Base-by-base conservation (phyloP, 2,329 filamentous ascomycete genomes). In the Fusarium penzigii region DNA sequence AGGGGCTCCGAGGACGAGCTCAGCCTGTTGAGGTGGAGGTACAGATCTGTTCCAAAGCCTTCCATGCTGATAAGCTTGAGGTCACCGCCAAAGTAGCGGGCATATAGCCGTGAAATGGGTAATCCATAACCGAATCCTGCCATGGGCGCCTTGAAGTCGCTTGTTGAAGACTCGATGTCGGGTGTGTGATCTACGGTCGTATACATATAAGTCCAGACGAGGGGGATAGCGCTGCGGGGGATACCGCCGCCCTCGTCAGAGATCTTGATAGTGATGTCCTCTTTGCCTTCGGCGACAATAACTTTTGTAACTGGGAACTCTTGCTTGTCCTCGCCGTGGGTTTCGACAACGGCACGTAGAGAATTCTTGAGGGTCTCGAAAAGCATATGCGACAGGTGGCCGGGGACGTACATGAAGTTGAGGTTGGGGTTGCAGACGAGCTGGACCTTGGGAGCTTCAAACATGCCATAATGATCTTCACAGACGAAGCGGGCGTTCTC, bases 181-280 rank as follows among this genome's bases (percentile, higher is more conserved):
- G 94, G 94, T 17, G 94, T 97, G 64, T 92, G 86, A 72, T 97
- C 94, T 59, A 99, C 94, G 2, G 94, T 99, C 36, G 94, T 99
- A 72, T 99, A 99, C 94, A 97, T 99, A 72, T 99, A 99, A 12
- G 94, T 99, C 94, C 94, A 99, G n/a, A 97, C 94, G 13, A 99
- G 81, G 6, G 94, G 94, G 58, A 99, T 97, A 47, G 91, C 85
- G 65, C 89, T 95, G 65, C 94, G 81, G 1, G 94, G 92, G 48
- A 99, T 97, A 56, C 94, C 94, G 58, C 94, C 94, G 53, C 94
- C 94, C 75, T 99, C 94, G 70, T 99, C 94, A 5, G 89, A 90
- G 64, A 99, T 89, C 76, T 99, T 99, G 78, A 99, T 97, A 6
- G 94, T 99, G 66, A 99, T 99, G 68, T 99, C 94, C 74, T 99